Base-by-base conservation (phyloP, 2,329 filamentous ascomycete species). In the Fusarium chaquense region DNA sequence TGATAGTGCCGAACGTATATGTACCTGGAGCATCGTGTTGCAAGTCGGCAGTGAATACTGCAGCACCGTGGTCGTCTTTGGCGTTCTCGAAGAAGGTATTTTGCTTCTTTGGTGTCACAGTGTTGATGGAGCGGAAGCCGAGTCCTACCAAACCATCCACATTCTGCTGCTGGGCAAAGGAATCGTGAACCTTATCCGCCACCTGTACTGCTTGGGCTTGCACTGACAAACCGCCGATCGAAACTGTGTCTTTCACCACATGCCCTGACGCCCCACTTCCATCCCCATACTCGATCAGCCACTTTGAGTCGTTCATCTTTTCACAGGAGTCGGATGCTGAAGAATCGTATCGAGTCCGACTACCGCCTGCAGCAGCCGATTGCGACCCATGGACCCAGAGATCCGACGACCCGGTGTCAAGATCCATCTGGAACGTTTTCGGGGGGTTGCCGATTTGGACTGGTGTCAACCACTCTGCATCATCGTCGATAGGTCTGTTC, bases 1-100 rank as follows among this genome's bases (percentile, higher is more conserved):
- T 90, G 74, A 94, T 89, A 68, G 80, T 84, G 64, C 92, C 92
- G 76, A 94, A 94, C 73, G 93, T 90, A 80, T 93, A 94, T 45
- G 86, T 84, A 36, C 92, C 91, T 5, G 76, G 66, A 3, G 73
- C 67, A 22, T 77, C 83, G 66, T 86, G 84, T 71, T 87, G 86
- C 36, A 95, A 83, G 64, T 91, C 86, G 16, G 90, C 91, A 0
- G 91, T 92, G 78, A 94, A 91, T 24, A 94, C 80, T 3, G 65
- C 57, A 15, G 60, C 24, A 4, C 64, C 58, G 24, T 78, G 70
- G 13, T 59, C 44, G 0, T 56, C 45, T 35, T 58, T 60, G 16
- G 74, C 73, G n/a, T 75, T 81, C 33, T 78, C 80, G 41, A 81
- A 81, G 52, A 84, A 85, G 0, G 82, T 85, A 50, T 79, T 80